Conservation (phyloP, 2,329 filamentous ascomycete species). For the Colletotrichum simmondsii region DNA sequence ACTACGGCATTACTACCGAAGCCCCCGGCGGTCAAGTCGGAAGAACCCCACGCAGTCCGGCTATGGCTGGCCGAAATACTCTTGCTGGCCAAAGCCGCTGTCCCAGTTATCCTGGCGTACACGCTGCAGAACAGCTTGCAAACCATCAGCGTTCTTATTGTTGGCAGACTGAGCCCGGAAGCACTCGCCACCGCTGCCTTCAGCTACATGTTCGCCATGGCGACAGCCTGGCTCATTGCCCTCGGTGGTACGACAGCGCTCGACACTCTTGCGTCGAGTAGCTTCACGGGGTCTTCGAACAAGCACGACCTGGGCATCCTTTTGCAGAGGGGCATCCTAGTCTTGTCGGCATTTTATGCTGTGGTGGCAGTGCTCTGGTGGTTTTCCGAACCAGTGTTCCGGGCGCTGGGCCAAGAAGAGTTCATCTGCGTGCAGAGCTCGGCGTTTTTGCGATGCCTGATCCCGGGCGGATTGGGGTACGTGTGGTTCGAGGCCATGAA, state of each 20-base stretch:
- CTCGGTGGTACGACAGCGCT: constrained; percentile 88
- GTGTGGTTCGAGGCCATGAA: constrained; percentile 90
- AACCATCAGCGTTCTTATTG: constrained; percentile 83
- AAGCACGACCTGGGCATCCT: constrained; percentile 83
- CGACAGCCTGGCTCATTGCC: constrained; percentile 86
- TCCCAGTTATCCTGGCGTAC: constrained; percentile 87
- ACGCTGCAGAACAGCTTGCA: constrained; percentile 88
- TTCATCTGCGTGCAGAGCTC: constrained; percentile 80
- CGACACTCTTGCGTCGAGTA: constrained; percentile 85
- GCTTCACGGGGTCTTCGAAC: constrained; percentile 83
- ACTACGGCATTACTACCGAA: constrained; percentile 34
- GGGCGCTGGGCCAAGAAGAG: constrained; percentile 79
- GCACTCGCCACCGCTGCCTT: constrained; percentile 86
- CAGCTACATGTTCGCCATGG: constrained; percentile 94
- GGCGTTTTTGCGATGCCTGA: constrained; percentile 77
- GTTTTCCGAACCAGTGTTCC: constrained; percentile 79
- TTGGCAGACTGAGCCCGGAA: constrained; percentile 82
- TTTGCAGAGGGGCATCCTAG: constrained; percentile 79
- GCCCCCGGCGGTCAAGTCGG: constrained; percentile 12
- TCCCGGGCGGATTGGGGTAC: constrained; percentile 86
- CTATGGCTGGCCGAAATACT: constrained; percentile 65
- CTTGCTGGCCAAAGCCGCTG: constrained; percentile 74
- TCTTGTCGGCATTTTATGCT: constrained; percentile 78
- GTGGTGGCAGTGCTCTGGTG: constrained; percentile 80
- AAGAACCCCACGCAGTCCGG: constrained; percentile 18